Conservation (phyloP, 495 filamentous ascomycete species). For the Penicillium subrubescens region DNA sequence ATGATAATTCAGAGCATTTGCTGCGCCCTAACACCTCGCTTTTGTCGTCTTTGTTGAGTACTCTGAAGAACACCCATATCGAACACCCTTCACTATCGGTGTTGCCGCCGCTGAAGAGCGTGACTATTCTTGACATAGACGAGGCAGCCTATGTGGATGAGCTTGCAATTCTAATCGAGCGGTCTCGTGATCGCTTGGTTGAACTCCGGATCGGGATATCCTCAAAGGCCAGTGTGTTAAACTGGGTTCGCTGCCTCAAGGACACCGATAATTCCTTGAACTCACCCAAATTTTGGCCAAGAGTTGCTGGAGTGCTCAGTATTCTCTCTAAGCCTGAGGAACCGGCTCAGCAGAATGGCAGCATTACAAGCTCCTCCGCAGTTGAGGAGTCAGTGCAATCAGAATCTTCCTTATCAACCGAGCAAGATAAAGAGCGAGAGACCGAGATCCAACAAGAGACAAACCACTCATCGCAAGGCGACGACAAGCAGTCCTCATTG, state of each 20-base stretch:
- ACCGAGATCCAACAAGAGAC: not conserved
- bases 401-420: slow-evolving; percentile 1
- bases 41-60: slow-evolving; percentile 16
- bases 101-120: slow-evolving; percentile 75
- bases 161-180: slow-evolving; percentile 77
- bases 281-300: slow-evolving; percentile 38
- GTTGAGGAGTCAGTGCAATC: slow-evolving; percentile 4
- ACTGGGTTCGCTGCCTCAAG: slow-evolving; percentile 53
- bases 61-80: slow-evolving; percentile 54
- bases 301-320: slow-evolving; percentile 73
- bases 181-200: slow-evolving; percentile 65
- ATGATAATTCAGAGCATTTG: slow-evolving; percentile 68
- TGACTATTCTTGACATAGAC: slow-evolving; percentile 88
- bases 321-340: slow-evolving; percentile 57
- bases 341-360: not conserved
- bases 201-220: slow-evolving; percentile 84
- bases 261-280: slow-evolving; percentile 43
- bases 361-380: not conserved
- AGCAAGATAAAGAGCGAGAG: not conserved
- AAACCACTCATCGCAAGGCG: not conserved
- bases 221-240: slow-evolving; percentile 51
- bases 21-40: slow-evolving; percentile 26
- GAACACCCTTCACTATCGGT: slow-evolving; percentile 88
- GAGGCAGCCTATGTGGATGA: slow-evolving; percentile 87
- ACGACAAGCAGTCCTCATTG: not conserved